Conservation (phyloP, 2,329 filamentous ascomycete genomes). For the Penicillium sp. region DNA sequence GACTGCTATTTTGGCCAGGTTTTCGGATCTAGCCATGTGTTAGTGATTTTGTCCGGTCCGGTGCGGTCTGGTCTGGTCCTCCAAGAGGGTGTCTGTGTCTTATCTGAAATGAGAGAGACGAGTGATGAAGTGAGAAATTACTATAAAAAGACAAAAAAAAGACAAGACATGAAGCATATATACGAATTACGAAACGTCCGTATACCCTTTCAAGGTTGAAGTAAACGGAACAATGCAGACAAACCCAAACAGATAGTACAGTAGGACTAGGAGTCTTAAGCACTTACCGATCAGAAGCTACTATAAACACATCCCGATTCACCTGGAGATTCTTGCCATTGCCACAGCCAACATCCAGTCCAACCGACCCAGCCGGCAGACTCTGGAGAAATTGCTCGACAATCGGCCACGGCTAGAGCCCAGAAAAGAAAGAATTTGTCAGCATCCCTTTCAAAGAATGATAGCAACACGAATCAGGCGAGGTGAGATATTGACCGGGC, state of each 20-base stretch:
- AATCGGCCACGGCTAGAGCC: slow-evolving; percentile 78
- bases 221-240: slow-evolving; percentile 37
- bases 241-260: slow-evolving; percentile 4
- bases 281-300: slow-evolving; percentile 76
- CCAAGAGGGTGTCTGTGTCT: neutral
- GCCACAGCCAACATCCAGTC: slow-evolving; percentile 90
- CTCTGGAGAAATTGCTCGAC: slow-evolving; percentile 74
- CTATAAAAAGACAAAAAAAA: slow-evolving; percentile 7
- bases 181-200: slow-evolving; percentile 45
- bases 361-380: slow-evolving; percentile 70
- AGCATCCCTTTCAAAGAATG: neutral
- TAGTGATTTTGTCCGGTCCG: neutral
- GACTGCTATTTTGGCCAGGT: slow-evolving; percentile 59
- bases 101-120: slow-evolving; percentile 8
- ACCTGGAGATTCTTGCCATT: slow-evolving; percentile 94
- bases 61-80: no score
- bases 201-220: slow-evolving; percentile 4
- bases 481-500: neutral
- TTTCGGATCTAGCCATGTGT: slow-evolving; percentile 52
- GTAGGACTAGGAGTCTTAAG: no score
- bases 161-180: slow-evolving; percentile 16
- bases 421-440: neutral
- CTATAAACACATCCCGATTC: slow-evolving; percentile 73
- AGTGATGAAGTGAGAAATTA: slow-evolving; percentile 10
- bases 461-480: no score